These are phyloP conservation scores for Eutrema yunnanense DNA, from an alignment of 345 rosid species.

Conservation along the genomic window DNA sequence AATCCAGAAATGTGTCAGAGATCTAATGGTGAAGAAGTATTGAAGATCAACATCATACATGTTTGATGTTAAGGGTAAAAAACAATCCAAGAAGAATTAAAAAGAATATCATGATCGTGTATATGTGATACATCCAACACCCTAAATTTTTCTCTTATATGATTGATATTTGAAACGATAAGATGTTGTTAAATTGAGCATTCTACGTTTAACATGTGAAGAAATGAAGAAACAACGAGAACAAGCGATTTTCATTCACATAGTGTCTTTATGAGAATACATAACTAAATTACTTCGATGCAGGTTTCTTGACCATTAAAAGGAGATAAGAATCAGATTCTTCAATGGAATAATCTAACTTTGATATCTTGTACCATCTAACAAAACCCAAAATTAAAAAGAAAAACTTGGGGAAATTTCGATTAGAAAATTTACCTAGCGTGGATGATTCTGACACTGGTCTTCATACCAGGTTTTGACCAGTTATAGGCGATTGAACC, in stretches of 20 bases:
- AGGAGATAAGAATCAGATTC: background rate
- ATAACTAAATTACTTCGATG: background rate
- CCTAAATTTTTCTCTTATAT: background rate
- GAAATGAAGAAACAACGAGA: background rate
- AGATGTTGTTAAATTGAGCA: background rate
- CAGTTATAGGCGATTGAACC: slow-evolving; percentile 93
- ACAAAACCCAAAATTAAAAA: background rate
- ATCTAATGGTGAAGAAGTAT: background rate
- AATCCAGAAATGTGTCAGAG: background rate
- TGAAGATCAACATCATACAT: background rate
- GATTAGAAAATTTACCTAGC: slow-evolving; percentile 50
- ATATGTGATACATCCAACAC: background rate
- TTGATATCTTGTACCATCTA: background rate
- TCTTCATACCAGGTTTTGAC: slow-evolving; percentile 92
- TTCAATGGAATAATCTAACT: background rate
- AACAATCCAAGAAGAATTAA: background rate
- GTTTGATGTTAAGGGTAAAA: background rate
- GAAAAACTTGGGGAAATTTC: too few relatives aligned
- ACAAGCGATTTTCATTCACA: background rate
- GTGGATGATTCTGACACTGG: slow-evolving; percentile 93
- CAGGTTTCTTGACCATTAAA: background rate
- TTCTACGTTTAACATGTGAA: background rate
- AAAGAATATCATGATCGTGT: background rate
- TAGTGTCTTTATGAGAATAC: background rate
- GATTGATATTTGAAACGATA: background rate